These are phyloP conservation scores for Eutypella sp. DNA, from an alignment of 2,329 filamentous ascomycete genomes.

Conservation along the genomic window DNA sequence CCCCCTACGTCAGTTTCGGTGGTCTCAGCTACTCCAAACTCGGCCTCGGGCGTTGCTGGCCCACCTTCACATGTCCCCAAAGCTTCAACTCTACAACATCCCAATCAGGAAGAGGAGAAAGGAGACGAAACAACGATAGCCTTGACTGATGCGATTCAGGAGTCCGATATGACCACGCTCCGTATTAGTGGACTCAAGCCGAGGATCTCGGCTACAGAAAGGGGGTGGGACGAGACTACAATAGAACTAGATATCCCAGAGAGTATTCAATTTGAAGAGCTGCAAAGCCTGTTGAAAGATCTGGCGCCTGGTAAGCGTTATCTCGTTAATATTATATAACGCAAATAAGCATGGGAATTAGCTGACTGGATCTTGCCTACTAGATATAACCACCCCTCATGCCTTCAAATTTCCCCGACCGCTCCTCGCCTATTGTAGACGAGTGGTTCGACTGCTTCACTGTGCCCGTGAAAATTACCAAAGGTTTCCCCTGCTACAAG, in stretches of 20 bases:
- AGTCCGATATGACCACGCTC: not conserved
- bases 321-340: no score
- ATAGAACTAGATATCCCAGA: not conserved
- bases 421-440: not conserved
- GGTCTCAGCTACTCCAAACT: no score
- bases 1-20: no score
- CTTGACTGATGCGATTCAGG: not conserved
- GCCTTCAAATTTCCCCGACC: not conserved
- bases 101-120: not conserved
- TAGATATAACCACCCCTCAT: not conserved
- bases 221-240: not conserved
- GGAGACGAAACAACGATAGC: not conserved
- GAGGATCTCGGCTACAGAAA: not conserved
- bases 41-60: no score
- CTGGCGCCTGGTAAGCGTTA: not conserved
- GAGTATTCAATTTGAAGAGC: not conserved
- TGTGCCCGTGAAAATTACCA: not conserved
- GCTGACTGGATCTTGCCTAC: not conserved
- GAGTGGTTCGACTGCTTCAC: not conserved
- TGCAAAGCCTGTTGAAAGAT: not conserved
- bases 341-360: not conserved
- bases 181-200: not conserved
- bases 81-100: no score
- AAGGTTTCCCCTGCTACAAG: not conserved
- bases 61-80: no score